phyloP scores from a whole-genome alignment of 352 stramenopile genomes.

The Halophytophthora polymorphica region DNA sequence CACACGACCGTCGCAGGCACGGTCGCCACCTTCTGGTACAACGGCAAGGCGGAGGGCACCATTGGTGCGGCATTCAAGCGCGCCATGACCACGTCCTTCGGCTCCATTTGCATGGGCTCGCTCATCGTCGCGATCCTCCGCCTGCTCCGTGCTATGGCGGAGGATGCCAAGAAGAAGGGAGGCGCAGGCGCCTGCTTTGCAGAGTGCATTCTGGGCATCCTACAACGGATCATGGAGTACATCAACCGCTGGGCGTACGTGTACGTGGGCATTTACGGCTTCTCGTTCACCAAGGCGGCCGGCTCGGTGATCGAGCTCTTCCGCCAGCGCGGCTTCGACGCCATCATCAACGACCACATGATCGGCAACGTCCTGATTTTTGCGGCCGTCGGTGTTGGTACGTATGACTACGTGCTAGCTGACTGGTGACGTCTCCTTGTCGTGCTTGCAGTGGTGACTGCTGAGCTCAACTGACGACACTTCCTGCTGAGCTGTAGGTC shows the following conservation, averaged over 20 bases:
- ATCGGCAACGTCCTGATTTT: slow-evolving; percentile 91
- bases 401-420: too few species aligned
- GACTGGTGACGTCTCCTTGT: too few species aligned
- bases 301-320: slow-evolving; percentile 94
- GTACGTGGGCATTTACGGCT: slow-evolving; percentile 93
- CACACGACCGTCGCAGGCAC: slow-evolving; percentile 91
- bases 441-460: too few species aligned
- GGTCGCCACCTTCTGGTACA: slow-evolving; percentile 96
- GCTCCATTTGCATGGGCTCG: slow-evolving; percentile 94
- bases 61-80: slow-evolving; percentile 83
- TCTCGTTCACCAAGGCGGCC: slow-evolving; percentile 91
- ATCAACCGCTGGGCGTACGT: slow-evolving; percentile 95
- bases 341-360: slow-evolving; percentile 96
- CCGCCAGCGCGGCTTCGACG: slow-evolving; percentile 89
- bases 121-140: slow-evolving; percentile 93
- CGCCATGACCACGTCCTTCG: slow-evolving; percentile 90
- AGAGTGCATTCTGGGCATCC: slow-evolving; percentile 78
- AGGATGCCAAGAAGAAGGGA: slow-evolving; percentile 67
- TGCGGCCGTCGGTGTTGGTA: slow-evolving; percentile 82
- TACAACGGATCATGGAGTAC: slow-evolving; percentile 89
- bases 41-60: slow-evolving; percentile 75
- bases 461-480: too few species aligned
- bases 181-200: slow-evolving; percentile 72
- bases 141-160: slow-evolving; percentile 74
- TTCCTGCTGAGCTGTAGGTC: too few species aligned